phyloP scores from a whole-genome alignment of 768 basidiomycete species.

The Kwoniella dendrophila region DNA sequence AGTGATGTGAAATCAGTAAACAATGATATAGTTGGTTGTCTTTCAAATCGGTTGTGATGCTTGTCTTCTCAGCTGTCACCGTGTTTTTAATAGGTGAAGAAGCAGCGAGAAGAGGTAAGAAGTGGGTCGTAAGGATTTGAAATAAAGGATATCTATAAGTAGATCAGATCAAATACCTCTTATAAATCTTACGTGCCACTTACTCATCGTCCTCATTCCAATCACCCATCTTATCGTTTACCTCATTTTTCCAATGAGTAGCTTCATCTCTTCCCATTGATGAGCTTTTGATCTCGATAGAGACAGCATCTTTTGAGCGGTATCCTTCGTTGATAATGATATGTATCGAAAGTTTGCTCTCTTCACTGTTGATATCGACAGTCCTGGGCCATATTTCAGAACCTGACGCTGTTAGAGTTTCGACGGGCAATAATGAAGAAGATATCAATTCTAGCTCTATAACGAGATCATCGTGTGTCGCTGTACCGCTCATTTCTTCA shows the following conservation, averaged over 20 bases:
- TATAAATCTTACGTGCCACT: slow-evolving; percentile 51
- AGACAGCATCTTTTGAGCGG: slow-evolving; percentile 39
- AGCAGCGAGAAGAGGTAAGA: slow-evolving; percentile 61
- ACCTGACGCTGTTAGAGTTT: slow-evolving; percentile 51
- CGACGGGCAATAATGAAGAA: slow-evolving; percentile 68
- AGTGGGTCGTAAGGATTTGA: slow-evolving; percentile 64
- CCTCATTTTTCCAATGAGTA: slow-evolving; percentile 40
- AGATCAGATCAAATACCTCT: slow-evolving; percentile 30
- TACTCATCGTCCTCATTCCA: slow-evolving; percentile 46
- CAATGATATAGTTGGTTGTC: slow-evolving; percentile 60
- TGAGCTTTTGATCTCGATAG: slow-evolving; percentile 39
- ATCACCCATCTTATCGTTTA: slow-evolving; percentile 35
- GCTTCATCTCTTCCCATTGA: slow-evolving; percentile 50
- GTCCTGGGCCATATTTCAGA: slow-evolving; percentile 23
- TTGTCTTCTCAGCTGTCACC: no score
- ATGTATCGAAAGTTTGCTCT: slow-evolving; percentile 34
- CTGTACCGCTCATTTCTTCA: not conserved
- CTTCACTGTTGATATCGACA: slow-evolving; percentile 43
- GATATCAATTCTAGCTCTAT: slow-evolving; percentile 65
- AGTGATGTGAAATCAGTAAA: slow-evolving; percentile 74
- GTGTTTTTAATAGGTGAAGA: no score
- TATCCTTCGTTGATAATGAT: slow-evolving; percentile 29
- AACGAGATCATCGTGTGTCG: slow-evolving; percentile 24
- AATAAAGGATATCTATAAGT: slow-evolving; percentile 64
- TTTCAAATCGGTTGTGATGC: not conserved